Base-by-base conservation (phyloP, 2,329 filamentous ascomycete species). In the Cladophialophora yegresii region DNA sequence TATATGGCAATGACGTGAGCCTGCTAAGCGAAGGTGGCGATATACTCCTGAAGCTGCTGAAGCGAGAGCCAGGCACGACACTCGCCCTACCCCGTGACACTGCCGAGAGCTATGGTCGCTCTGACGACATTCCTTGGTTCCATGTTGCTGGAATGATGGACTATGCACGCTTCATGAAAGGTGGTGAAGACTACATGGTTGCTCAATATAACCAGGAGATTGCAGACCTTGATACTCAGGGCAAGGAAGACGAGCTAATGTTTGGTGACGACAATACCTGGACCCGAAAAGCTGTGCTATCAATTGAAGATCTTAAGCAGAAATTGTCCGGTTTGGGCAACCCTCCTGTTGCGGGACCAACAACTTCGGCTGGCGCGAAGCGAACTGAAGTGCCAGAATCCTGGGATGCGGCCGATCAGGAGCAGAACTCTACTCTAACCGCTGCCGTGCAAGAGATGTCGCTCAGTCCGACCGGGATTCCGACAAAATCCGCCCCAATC, bases 101-200 rank as follows among this genome's bases (percentile, higher is more conserved):
- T 4, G 86, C 87, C 2, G 90, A 95, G 69, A 83, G 86, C 2
- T 81, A 92, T 30, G 84, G 84, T 32, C 83, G 85, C 22, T 85
- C 85, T 8, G 87, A 93, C 57, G 89, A 93, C 72, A 86, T 98
- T 40, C 95, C 95, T 0, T 99, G 95, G 95, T 92, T 96, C 75
- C 92, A 95, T 77, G 92, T 91, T 5, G 92, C 92, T 9, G 96
- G 96, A 72, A 92, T 96, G 40, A 84, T 96, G 74, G 95, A 99
- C 75, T 99, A 97, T 76, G 92, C 93, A 16, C 87, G 93, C 45
- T 89, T 98, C 61, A 96, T 99, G 91, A 96, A 93, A 75, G 95
- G 93, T 6, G 93, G 91, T 4, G 87, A 90, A 71, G 87, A 90
- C 36, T 99, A 99, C 74, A 93, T 99, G 89, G 75, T 81, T 12